Evolutionary conservation across 2,329 filamentous ascomycete genomes (phyloP).

Genomic region (Paraconiothyrium brasiliense): DNA sequence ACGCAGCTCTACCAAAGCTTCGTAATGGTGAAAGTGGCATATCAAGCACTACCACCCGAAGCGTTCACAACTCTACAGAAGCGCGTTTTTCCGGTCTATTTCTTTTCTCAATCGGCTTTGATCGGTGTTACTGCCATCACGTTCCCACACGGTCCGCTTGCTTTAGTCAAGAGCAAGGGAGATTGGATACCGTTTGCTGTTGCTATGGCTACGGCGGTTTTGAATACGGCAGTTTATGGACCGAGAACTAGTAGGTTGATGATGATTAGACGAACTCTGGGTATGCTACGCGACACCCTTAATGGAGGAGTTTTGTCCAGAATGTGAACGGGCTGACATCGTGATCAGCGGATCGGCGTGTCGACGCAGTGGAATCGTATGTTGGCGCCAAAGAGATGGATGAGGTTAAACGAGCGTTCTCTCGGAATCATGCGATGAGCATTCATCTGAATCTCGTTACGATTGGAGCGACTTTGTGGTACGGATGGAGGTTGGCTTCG

Average conservation of each 20-base stretch:
- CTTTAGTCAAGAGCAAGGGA: slow-evolving; percentile 31
- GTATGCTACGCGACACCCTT: slow-evolving; percentile 22
- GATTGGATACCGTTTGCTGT: slow-evolving; percentile 41
- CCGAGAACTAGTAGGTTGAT: slow-evolving; percentile 47
- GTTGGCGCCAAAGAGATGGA: slow-evolving; percentile 28
- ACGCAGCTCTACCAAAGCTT: slow-evolving; percentile 54
- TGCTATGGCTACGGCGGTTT: slow-evolving; percentile 38
- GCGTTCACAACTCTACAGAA: slow-evolving; percentile 54
- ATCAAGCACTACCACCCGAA: slow-evolving; percentile 45
- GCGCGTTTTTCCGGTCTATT: slow-evolving; percentile 53
- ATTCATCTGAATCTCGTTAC: slow-evolving; percentile 56
- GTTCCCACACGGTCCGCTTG: slow-evolving; percentile 41
- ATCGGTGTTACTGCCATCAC: slow-evolving; percentile 47
- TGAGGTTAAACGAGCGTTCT: slow-evolving; percentile 46
- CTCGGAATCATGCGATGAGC: slow-evolving; percentile 52
- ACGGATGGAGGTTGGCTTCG: slow-evolving; percentile 36
- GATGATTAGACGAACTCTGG: slow-evolving; percentile 45
- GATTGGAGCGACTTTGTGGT: slow-evolving; percentile 41
- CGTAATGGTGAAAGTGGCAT: slow-evolving; percentile 53
- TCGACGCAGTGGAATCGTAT: not conserved
- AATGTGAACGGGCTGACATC: slow-evolving; percentile 9
- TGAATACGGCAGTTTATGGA: slow-evolving; percentile 51
- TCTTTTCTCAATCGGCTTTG: slow-evolving; percentile 49
- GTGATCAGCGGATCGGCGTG: slow-evolving; percentile 25
- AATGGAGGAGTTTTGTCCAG: not conserved